phyloP scores from a whole-genome alignment of 2,329 filamentous ascomycete species.

The Neophaeococcomyces mojaviensis region DNA sequence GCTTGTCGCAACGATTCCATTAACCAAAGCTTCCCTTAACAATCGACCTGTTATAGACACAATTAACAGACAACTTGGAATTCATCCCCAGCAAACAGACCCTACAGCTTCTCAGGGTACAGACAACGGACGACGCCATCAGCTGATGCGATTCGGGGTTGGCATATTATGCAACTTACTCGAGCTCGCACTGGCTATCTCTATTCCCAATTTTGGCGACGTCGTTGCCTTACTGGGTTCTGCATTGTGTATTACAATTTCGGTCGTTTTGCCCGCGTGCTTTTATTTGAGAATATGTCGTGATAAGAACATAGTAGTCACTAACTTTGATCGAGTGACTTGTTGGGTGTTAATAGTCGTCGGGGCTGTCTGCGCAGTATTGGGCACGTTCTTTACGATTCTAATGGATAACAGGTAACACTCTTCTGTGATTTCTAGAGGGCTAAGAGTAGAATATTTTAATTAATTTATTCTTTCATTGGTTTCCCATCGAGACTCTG shows the following conservation, averaged over 20 bases:
- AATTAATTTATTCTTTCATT: no score
- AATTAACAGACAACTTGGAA: background rate
- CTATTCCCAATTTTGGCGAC: slow-evolving; percentile 73
- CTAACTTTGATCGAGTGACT: no score
- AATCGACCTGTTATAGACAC: background rate
- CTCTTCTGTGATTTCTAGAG: no score
- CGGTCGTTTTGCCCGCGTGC: background rate
- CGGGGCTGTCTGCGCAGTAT: no score
- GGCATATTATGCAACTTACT: slow-evolving; percentile 63
- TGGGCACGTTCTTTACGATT: no score
- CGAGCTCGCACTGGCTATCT: no score
- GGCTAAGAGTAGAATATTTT: no score
- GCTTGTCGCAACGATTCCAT: slow-evolving; percentile 82
- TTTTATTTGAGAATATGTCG: background rate
- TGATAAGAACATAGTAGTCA: no score
- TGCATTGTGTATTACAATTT: slow-evolving; percentile 37
- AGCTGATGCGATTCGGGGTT: slow-evolving; percentile 63
- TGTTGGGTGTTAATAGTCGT: no score
- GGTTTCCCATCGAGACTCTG: no score
- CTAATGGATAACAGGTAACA: no score
- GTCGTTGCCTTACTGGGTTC: slow-evolving; percentile 88
- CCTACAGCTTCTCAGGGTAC: slow-evolving; percentile 76
- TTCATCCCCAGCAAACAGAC: no score
- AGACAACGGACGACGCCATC: slow-evolving; percentile 69
- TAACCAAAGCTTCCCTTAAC: slow-evolving; percentile 76